A percentile compares a stretch with the other conserved stretches of the same genome.
Conservation (phyloP, 164 flowering plant species). For the Litsea cubeba region DNA sequence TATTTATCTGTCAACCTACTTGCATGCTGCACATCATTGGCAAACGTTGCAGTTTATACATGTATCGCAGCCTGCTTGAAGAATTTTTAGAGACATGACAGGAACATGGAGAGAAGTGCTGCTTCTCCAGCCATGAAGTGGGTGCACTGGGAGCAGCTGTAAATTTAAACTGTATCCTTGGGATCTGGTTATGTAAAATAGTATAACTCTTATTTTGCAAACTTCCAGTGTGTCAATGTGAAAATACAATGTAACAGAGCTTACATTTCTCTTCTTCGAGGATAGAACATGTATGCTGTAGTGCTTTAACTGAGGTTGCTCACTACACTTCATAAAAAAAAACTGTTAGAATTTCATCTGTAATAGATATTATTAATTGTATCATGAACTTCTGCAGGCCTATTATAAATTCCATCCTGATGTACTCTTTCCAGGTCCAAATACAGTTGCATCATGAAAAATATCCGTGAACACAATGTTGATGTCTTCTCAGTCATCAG, state of each 20-base stretch:
- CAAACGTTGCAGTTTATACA: background rate
- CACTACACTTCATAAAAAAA: background rate
- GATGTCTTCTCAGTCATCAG: no score
- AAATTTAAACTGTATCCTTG: background rate
- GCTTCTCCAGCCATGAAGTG: background rate
- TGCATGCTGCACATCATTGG: background rate
- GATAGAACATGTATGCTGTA: conserved; percentile 2
- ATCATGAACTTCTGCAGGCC: background rate
- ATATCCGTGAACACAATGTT: no score
- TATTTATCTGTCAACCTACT: background rate
- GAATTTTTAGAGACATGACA: no score
- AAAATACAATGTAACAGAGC: background rate
- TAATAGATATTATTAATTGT: no score
- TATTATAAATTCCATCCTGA: background rate
- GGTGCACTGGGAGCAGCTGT: background rate
- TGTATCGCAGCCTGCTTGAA: background rate
- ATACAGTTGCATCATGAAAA: no score
- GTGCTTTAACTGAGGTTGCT: background rate
- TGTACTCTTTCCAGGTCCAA: background rate
- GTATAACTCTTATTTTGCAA: background rate
- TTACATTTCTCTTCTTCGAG: background rate
- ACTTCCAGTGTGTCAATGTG: background rate
- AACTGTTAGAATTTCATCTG: background rate
- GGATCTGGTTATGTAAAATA: conserved; percentile 2
- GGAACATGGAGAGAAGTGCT: background rate